Evolutionary conservation across 148 eudicot species (phyloP), one percentile per base, ranked within the genome.

Genomic region (Cornus controversa): DNA sequence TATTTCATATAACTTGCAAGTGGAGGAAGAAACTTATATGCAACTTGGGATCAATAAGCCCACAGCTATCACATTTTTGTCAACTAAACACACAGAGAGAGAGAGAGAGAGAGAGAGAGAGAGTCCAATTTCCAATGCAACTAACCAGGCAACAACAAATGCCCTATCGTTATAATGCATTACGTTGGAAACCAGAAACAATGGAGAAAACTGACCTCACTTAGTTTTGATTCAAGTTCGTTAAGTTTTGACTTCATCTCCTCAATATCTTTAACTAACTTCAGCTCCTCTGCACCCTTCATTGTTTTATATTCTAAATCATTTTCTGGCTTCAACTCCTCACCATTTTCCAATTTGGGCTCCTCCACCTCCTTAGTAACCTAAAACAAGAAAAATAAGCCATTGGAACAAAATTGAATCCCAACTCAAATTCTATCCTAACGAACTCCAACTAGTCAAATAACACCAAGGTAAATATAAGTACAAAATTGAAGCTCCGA

Each of bases 181-280:
- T 40, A 18, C 0, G 15, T 74, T 24, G 25, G 4, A 34, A 64
- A 65, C 77, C 69, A 64, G 40, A 75, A 66, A 66, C 40, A 10
- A 9, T n/a, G 54, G 22, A 66, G 18, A 29, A 28, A 80, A 84
- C 91, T 90, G 72, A 94, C 98, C 98, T 94, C 82, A 60, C 74
- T 83, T 67, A 92, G 86, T 87, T 90, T 86, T 11, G 77, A 80
- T 75, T 91, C 95, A 74, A 94, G 85, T 81, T 81, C 78, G 67
- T 70, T 82, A 8, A 94, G 71, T 81, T 88, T 91, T 37, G 81
- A 85, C 81, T 89, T 94, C 93, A 94, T 84, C 77, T 89, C 93
- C 80, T 89, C 89, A 53, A 92, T 78, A 65, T 89, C 92, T 84
- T 87, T 87, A 24, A 80, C 86, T 58, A 92, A 79, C 82, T 85